Evolutionary conservation across 2,329 filamentous ascomycete genomes (phyloP).

Genomic region (Aspergillus sp.): DNA sequence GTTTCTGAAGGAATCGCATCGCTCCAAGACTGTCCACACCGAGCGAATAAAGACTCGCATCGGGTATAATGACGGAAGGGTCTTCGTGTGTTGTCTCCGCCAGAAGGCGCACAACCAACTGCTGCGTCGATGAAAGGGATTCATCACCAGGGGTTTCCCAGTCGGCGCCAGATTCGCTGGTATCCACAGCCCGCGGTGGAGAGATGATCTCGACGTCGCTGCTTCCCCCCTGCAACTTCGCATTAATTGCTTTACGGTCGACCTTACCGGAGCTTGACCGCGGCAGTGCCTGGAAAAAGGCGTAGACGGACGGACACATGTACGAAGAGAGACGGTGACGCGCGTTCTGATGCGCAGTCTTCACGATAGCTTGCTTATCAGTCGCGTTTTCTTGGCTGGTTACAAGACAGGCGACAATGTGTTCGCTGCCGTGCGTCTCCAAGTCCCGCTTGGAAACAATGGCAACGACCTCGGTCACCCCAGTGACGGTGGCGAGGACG

Average conservation of each 20-base stretch:
- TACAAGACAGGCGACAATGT: slow-evolving; percentile 20
- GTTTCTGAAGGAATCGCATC: slow-evolving; percentile 25
- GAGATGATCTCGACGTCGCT: slow-evolving; percentile 2
- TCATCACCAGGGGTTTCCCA: slow-evolving; percentile 4
- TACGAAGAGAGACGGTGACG: slow-evolving; percentile 13
- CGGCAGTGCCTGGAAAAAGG: slow-evolving; percentile 15
- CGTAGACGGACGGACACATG: slow-evolving; percentile 19
- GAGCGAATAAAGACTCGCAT: slow-evolving; percentile 14
- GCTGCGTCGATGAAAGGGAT: slow-evolving; percentile 2
- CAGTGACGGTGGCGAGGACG: slow-evolving; percentile 13
- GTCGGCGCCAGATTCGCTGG: slow-evolving; percentile 1
- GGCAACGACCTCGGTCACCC: slow-evolving; percentile 17
- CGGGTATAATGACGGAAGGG: slow-evolving; percentile 8
- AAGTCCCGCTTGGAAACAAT: slow-evolving; percentile 13
- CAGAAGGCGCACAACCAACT: slow-evolving; percentile 12
- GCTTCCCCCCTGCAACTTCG: slow-evolving; percentile 4
- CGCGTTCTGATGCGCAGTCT: slow-evolving; percentile 8
- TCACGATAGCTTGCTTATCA: slow-evolving; percentile 7
- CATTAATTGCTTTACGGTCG: slow-evolving; percentile 16
- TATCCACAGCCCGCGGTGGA: not conserved
- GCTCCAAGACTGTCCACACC: slow-evolving; percentile 32
- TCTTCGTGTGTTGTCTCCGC: slow-evolving; percentile 10
- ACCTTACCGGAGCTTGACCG: slow-evolving; percentile 21
- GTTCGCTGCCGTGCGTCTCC: slow-evolving; percentile 14
- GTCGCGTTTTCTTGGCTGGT: slow-evolving; percentile 3